phyloP scores from a whole-genome alignment of 176 grass and related monocot species.

The Carex myosuroides region DNA sequence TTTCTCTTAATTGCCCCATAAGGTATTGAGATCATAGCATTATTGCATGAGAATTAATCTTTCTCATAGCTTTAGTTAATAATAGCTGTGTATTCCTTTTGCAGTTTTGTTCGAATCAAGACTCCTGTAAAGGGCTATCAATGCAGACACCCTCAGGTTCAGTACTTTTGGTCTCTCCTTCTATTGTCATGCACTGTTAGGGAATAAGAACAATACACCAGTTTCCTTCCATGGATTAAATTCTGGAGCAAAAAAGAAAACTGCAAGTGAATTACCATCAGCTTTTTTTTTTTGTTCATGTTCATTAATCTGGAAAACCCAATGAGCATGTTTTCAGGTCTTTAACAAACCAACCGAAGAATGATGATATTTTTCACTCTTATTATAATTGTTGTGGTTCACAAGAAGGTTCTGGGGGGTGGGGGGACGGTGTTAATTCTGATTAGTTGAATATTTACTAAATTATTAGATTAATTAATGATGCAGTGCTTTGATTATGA shows the following conservation, averaged over 20 bases:
- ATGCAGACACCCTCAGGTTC: constrained; percentile 95
- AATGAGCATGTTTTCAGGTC: not conserved
- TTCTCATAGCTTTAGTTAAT: constrained; percentile 1
- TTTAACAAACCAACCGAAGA: not conserved
- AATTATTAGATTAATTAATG: constrained; percentile 3
- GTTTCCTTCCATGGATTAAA: not conserved
- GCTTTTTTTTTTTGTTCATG: not conserved
- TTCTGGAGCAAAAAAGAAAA: not conserved
- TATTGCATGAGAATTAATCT: not conserved
- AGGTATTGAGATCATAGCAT: constrained; percentile 41
- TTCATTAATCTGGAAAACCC: not conserved
- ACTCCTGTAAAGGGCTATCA: constrained; percentile 72
- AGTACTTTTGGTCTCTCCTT: constrained; percentile 22
- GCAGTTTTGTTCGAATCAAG: constrained; percentile 72
- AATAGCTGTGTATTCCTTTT: constrained; percentile 18
- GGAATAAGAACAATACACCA: not conserved
- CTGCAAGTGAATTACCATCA: not conserved
- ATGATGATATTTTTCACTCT: not conserved
- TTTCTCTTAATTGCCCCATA: constrained; percentile 95
- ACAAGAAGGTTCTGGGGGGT: not conserved
- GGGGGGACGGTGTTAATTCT: not conserved
- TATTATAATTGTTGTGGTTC: not conserved
- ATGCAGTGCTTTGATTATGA: constrained; percentile 95
- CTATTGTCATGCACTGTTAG: constrained; percentile 7
- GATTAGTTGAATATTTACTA: not conserved